Percentiles rank a stretch among this genome's conserved stretches.
These are phyloP conservation scores for Dactylellina leptospora DNA, from an alignment of 2,329 filamentous ascomycete species.

Conservation along the genomic window DNA sequence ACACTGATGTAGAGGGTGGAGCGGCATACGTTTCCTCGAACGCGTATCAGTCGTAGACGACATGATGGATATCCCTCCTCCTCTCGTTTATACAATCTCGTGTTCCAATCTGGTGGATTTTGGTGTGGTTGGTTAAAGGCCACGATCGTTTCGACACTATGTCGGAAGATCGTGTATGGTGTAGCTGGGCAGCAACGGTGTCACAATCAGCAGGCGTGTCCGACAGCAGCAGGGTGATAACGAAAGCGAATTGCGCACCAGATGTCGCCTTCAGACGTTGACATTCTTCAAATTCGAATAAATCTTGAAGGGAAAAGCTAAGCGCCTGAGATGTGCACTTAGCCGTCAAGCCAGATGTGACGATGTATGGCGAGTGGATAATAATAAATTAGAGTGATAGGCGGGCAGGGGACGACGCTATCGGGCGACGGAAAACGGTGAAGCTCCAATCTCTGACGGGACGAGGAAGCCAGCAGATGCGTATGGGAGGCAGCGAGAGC, in stretches of 20 bases:
- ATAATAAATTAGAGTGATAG: not conserved
- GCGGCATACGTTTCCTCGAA: constrained; percentile 52
- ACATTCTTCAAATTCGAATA: constrained; percentile 47
- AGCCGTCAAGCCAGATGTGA: constrained; percentile 48
- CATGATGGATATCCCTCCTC: constrained; percentile 10
- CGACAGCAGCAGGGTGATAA: not conserved
- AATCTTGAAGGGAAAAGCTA: constrained; percentile 51
- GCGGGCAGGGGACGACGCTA: not conserved
- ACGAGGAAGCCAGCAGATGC: constrained; percentile 57
- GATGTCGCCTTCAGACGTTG: constrained; percentile 46
- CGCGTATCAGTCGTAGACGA: constrained; percentile 48
- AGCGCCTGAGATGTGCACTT: constrained; percentile 43
- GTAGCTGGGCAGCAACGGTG: constrained; percentile 1
- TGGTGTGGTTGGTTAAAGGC: constrained; percentile 7
- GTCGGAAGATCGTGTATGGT: constrained; percentile 53
- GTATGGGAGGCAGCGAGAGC: constrained; percentile 15
- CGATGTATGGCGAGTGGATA: not conserved
- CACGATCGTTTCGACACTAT: constrained; percentile 51
- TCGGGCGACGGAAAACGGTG: not conserved
- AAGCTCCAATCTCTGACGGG: constrained; percentile 28
- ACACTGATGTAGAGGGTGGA: not conserved
- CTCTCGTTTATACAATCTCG: constrained; percentile 3
- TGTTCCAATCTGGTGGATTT: constrained; percentile 17
- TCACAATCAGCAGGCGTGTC: not conserved
- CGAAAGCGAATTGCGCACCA: constrained; percentile 3